phyloP scores from a whole-genome alignment of 768 basidiomycete genomes.

The Rhodocollybia butyracea region DNA sequence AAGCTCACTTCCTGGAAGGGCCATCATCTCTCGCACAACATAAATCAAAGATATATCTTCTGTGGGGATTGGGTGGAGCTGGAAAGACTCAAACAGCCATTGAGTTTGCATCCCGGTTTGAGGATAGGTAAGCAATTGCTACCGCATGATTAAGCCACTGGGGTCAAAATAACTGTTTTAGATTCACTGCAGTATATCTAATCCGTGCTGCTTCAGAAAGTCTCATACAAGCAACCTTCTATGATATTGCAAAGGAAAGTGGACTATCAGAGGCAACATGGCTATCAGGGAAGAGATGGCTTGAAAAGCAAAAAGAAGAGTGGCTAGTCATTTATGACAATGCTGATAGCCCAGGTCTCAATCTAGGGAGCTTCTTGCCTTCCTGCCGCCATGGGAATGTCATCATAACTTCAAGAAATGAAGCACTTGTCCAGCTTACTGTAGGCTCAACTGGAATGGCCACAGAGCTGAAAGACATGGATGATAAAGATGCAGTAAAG shows the following conservation, averaged over 20 bases:
- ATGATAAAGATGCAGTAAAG: not conserved
- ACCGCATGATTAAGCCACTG: not conserved
- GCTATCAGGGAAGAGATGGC: not conserved
- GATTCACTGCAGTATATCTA: not conserved
- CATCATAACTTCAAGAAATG: slow-evolving; percentile 5
- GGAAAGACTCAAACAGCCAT: not conserved
- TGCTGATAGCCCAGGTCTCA: slow-evolving; percentile 4
- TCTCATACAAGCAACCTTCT: not conserved
- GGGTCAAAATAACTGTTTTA: not conserved
- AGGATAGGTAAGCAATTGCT: not conserved
- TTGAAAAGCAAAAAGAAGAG: not conserved
- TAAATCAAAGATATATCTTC: not conserved
- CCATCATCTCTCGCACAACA: not conserved
- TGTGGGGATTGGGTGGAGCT: not conserved
- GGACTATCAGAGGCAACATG: not conserved
- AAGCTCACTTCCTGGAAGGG: not conserved
- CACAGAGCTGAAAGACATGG: not conserved
- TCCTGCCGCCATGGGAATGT: slow-evolving; percentile 5
- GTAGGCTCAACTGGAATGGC: not conserved
- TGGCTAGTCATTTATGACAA: slow-evolving; percentile 9
- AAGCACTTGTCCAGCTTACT: not conserved
- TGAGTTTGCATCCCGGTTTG: not conserved
- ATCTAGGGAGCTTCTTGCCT: slow-evolving; percentile 1
- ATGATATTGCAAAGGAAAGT: not conserved
- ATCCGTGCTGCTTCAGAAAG: not conserved